These are phyloP conservation scores for Mitragyna speciosa DNA, from an alignment of 257 asterid species.

Conservation along the genomic window DNA sequence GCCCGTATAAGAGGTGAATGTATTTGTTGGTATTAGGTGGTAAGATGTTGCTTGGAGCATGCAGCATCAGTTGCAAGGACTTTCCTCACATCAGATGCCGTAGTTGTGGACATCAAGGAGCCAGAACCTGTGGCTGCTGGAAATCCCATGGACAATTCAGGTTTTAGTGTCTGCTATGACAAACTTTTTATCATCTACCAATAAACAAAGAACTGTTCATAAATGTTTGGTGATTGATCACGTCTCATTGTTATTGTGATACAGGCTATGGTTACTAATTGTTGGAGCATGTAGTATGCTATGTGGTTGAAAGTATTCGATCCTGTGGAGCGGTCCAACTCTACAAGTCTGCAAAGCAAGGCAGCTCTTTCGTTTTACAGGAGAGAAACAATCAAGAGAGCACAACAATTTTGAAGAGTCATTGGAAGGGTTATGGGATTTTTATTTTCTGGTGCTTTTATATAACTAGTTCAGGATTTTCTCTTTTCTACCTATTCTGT, in stretches of 20 bases:
- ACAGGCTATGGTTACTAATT: constrained; percentile 32
- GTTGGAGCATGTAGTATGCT: not conserved
- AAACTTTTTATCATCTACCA: not conserved
- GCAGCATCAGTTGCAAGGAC: constrained; percentile 56
- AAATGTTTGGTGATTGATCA: not conserved
- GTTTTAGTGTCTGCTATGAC: not conserved
- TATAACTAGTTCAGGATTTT: not conserved
- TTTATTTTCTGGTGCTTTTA: not conserved
- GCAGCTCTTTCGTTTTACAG: not conserved
- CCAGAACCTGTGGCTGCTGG: constrained; percentile 37
- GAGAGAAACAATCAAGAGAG: not conserved
- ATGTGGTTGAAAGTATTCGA: not conserved
- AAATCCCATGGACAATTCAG: constrained; percentile 54
- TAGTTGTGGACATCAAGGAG: constrained; percentile 54
- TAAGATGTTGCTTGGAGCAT: constrained; percentile 64
- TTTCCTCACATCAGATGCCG: constrained; percentile 52
- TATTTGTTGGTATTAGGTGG: constrained; percentile 38
- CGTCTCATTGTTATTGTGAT: not conserved
- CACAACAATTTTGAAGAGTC: not conserved
- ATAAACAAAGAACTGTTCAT: not conserved
- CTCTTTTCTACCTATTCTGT: too few relatives aligned
- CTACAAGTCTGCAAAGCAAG: not conserved
- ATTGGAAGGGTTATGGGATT: not conserved
- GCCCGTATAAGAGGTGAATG: not conserved
- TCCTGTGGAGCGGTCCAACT: not conserved